These are phyloP conservation scores for Aspergillus luchuensis DNA, from an alignment of 2,329 filamentous ascomycete species.

Conservation along the genomic window DNA sequence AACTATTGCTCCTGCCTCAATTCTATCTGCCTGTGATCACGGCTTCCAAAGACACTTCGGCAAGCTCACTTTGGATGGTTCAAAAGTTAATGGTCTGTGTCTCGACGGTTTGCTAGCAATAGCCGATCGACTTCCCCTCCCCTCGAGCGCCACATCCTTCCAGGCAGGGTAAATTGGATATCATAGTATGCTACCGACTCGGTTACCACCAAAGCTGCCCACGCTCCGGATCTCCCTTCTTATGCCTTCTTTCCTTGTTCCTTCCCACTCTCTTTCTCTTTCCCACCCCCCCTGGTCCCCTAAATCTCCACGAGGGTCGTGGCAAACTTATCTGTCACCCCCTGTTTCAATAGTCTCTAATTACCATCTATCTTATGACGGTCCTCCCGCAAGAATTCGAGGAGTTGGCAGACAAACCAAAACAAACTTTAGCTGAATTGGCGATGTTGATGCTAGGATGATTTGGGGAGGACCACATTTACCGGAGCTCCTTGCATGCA, in stretches of 20 bases:
- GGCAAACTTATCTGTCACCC: neutral
- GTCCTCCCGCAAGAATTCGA: neutral
- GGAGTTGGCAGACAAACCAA: neutral
- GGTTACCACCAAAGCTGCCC: no score
- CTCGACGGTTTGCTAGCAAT: no score
- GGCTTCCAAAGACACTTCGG: no score
- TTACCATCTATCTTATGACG: neutral
- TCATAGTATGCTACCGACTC: neutral
- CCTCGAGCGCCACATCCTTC: neutral
- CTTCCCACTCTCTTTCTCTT: neutral
- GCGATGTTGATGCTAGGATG: constrained; percentile 5
- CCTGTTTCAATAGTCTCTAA: neutral
- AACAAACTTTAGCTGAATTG: neutral
- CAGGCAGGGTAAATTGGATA: neutral
- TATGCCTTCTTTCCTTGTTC: neutral
- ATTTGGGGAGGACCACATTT: constrained; percentile 4
- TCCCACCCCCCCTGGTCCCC: no score
- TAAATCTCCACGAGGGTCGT: neutral
- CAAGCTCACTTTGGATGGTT: no score
- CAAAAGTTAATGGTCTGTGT: no score
- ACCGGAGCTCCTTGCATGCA: constrained; percentile 9
- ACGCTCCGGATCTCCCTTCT: no score
- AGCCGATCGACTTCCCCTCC: no score
- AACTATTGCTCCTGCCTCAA: neutral
- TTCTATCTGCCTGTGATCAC: no score